Conservation (phyloP, 305 asterid genomes). For the Rubia tinctorum region DNA sequence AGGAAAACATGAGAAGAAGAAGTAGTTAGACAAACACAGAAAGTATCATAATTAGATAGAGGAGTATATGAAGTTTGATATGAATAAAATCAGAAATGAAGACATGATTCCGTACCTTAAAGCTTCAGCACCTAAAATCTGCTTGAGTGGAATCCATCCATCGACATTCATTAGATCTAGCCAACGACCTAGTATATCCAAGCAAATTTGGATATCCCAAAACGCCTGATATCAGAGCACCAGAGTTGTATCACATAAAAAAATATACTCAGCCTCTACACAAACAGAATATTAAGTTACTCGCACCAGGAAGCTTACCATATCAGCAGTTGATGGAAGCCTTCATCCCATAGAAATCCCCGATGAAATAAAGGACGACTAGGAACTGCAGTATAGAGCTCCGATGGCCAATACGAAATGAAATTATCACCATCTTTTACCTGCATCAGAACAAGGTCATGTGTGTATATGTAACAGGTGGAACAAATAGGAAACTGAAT, state of each 20-base stretch:
- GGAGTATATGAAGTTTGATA: slow-evolving; percentile 19
- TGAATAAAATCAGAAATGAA: slow-evolving; percentile 15
- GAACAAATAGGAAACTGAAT: neutral
- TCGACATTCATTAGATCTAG: slow-evolving; percentile 91
- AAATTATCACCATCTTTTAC: slow-evolving; percentile 44
- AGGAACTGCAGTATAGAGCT: slow-evolving; percentile 95
- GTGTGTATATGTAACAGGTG: slow-evolving; percentile 26
- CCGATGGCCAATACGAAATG: slow-evolving; percentile 94
- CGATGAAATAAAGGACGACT: slow-evolving; percentile 98
- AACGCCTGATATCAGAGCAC: slow-evolving; percentile 55
- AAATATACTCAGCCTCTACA: neutral
- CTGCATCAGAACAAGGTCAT: slow-evolving; percentile 50
- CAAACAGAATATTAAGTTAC: neutral
- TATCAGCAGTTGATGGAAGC: slow-evolving; percentile 91
- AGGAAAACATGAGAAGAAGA: too few species aligned
- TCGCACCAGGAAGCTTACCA: slow-evolving; percentile 49
- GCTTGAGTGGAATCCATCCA: slow-evolving; percentile 99
- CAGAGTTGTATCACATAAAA: neutral
- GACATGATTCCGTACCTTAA: slow-evolving; percentile 47
- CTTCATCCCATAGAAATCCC: slow-evolving; percentile 99
- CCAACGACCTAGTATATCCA: slow-evolving; percentile 98
- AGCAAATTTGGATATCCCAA: slow-evolving; percentile 84
- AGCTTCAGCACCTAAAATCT: slow-evolving; percentile 97
- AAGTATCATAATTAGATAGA: slow-evolving; percentile 14
- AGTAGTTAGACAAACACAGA: slow-evolving; percentile 40